Evolutionary conservation across 2,329 filamentous ascomycete genomes (phyloP).

Genomic region (Beauveria caledonica): DNA sequence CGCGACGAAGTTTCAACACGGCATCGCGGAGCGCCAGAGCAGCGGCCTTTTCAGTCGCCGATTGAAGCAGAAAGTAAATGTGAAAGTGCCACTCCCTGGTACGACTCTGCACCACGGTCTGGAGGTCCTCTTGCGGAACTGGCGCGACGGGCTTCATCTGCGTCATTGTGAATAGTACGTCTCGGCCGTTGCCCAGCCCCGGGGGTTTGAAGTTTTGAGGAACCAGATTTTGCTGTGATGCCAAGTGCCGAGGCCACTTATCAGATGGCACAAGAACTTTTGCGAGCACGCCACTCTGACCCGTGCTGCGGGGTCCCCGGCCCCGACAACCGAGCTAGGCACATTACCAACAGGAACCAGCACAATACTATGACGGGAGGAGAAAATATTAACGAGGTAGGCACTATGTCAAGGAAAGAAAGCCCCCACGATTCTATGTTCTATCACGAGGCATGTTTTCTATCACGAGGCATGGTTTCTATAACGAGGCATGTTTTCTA

Average conservation of each 20-base stretch:
- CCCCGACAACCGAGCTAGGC: not conserved
- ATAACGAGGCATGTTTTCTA: not conserved
- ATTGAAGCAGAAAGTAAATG: conserved; percentile 27
- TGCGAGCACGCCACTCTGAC: conserved; percentile 2
- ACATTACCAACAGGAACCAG: not conserved
- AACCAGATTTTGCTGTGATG: not conserved
- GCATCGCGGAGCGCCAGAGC: conserved; percentile 26
- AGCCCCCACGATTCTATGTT: not conserved
- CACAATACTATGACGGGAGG: not conserved
- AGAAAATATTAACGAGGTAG: not conserved
- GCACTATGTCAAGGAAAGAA: no score
- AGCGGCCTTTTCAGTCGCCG: conserved; percentile 22
- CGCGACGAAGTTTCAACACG: conserved; percentile 23
- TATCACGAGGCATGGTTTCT: not conserved
- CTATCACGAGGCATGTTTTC: not conserved
- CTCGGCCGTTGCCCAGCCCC: not conserved
- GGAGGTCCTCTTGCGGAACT: conserved; percentile 20
- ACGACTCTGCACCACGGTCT: conserved; percentile 22
- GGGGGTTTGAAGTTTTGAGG: not conserved
- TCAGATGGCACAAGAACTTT: conserved; percentile 6
- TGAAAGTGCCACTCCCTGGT: conserved; percentile 28
- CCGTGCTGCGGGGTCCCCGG: not conserved
- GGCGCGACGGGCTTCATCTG: conserved; percentile 10
- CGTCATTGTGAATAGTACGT: not conserved
- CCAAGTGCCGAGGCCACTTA: not conserved